Evolutionary conservation across 176 grass and related monocot genomes (phyloP), one percentile per base, ranked within the genome.

Genomic region (Juncus inflexus): DNA sequence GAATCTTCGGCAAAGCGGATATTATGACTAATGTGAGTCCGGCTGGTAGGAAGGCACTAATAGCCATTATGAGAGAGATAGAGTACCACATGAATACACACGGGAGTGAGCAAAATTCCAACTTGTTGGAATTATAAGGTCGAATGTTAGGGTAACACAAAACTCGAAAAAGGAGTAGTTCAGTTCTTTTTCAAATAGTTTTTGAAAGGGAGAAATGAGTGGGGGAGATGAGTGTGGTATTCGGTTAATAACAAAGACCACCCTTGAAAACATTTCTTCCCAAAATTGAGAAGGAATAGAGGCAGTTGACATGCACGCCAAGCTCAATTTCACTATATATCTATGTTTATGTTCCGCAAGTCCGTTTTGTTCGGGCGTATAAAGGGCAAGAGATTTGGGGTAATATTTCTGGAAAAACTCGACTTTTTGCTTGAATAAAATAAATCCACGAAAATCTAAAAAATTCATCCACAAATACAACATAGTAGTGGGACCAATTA

Each of bases 331-430:
- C 2, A 69, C 2, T 0, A 69, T 53, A 38, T 69, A 43, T 2
- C 49, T 16, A 40, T 69, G 65, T n/a, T 69, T 64, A 12, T 43
- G 5, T 11, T 69, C 42, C 7, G 65, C 45, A 55, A 19, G 1
- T 3, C 45, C 65, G 51, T 69, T 69, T 49, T 69, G 65, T 49
- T 69, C 16, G 12, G 65, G 65, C 3, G 65, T 69, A 35, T 69
- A n/a, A 15, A 7, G 65, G 42, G 19, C 65, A 55, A 14, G 15
- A 6, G 4, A 12, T 12, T 12, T 40, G 47, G 5, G 52, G 65
- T n/a, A 2, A 69, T 1, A 12, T 53, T 35, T 15, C 0, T 35
- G 15, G 12, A 12, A 69, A 40, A 64, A 64, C 35, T 7, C 5
- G 2, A 7, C 2, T 10, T 64, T 64, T 64, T 2, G 3, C 2